Evolutionary conservation across 441 rosid species (phyloP).

Genomic region (Rhodomyrtus psidioides): DNA sequence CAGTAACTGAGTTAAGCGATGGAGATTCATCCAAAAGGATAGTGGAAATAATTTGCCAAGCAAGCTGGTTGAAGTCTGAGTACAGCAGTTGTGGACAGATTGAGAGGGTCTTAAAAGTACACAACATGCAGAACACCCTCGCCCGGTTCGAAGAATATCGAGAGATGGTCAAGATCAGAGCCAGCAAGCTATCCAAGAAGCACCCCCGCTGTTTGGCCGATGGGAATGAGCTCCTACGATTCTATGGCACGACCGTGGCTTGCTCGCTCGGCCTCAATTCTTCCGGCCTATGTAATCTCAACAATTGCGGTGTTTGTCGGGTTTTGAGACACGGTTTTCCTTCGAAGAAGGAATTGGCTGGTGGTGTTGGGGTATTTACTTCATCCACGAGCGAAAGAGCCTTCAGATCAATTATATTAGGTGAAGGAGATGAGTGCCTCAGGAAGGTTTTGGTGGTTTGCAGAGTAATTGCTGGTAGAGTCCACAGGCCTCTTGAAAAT

Average conservation of each 20-base stretch:
- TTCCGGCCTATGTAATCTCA: slow-evolving; percentile 30
- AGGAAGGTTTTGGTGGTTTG: slow-evolving; percentile 46
- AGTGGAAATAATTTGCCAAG: slow-evolving; percentile 54
- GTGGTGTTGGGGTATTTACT: slow-evolving; percentile 36
- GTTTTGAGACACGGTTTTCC: slow-evolving; percentile 50
- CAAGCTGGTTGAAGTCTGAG: slow-evolving; percentile 20
- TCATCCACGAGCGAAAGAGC: slow-evolving; percentile 43
- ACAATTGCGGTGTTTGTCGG: slow-evolving; percentile 41
- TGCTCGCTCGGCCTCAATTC: slow-evolving; percentile 38
- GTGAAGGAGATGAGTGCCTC: neutral
- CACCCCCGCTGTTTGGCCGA: slow-evolving; percentile 68
- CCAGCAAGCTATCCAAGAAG: slow-evolving; percentile 35
- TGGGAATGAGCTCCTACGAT: slow-evolving; percentile 68
- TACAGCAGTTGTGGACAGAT: slow-evolving; percentile 2
- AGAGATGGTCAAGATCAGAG: slow-evolving; percentile 42
- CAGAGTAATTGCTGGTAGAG: slow-evolving; percentile 68
- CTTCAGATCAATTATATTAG: slow-evolving; percentile 21
- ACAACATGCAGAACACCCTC: slow-evolving; percentile 36
- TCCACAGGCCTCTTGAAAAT: slow-evolving; percentile 37
- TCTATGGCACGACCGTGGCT: slow-evolving; percentile 38
- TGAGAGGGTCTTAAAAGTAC: slow-evolving; percentile 36
- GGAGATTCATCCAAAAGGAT: slow-evolving; percentile 58
- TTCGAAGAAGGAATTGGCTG: slow-evolving; percentile 8
- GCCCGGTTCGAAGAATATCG: slow-evolving; percentile 54
- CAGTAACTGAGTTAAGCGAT: slow-evolving; percentile 47